Evolutionary conservation across 495 filamentous ascomycete species (phyloP).

Genomic region (Haplographium delicatum): DNA sequence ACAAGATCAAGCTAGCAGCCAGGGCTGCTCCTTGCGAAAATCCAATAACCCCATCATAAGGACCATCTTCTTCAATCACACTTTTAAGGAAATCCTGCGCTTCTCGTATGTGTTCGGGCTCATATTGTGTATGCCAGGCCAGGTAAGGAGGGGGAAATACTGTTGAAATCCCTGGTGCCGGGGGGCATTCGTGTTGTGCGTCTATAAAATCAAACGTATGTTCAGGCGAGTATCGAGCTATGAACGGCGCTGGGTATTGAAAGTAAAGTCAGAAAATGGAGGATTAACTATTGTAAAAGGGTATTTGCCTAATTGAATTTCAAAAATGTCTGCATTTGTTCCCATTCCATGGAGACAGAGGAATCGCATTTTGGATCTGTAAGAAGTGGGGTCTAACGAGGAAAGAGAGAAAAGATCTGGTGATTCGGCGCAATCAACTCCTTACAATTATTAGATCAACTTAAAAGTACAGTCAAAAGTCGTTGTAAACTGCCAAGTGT

Average conservation of each 20-base stretch:
- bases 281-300: background rate
- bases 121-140: too few species aligned
- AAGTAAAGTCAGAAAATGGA: background rate
- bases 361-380: conserved; percentile 3
- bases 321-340: conserved; percentile 6
- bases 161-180: conserved; percentile 16
- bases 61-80: conserved; percentile 26
- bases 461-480: too few species aligned
- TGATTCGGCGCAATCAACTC: too few species aligned
- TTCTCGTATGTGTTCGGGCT: too few species aligned
- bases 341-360: conserved; percentile 9
- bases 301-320: conserved; percentile 1
- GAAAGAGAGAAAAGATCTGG: too few species aligned
- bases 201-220: background rate
- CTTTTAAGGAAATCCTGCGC: too few species aligned
- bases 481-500: too few species aligned
- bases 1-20: too few species aligned
- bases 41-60: conserved; percentile 34
- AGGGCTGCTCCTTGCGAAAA: conserved; percentile 36
- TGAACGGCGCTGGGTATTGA: conserved; percentile 2
- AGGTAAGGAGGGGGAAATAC: too few species aligned
- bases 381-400: too few species aligned
- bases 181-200: background rate
- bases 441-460: too few species aligned
- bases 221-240: background rate